Percentiles rank a stretch among this genome's conserved stretches.
Evolutionary conservation across 1,139 yeast species (phyloP).

Genomic region (Debaryomyces psychrophilus): DNA sequence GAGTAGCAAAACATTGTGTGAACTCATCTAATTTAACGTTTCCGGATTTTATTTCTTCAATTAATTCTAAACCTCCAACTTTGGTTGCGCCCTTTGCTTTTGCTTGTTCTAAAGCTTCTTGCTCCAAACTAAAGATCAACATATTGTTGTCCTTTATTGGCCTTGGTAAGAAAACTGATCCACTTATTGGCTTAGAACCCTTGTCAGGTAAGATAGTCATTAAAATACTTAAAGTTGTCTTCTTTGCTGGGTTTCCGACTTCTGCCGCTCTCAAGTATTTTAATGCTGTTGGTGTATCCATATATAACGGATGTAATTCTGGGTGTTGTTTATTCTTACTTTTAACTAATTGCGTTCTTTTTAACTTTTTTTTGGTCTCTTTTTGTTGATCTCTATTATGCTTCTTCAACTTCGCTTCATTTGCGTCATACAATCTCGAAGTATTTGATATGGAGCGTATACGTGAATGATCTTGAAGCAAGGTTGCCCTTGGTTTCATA

Average conservation of each 20-base stretch:
- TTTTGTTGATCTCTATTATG: slow-evolving; percentile 15
- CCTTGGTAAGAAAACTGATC: slow-evolving; percentile 76
- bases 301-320: slow-evolving; percentile 59
- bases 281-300: slow-evolving; percentile 74
- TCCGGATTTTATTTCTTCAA: slow-evolving; percentile 65
- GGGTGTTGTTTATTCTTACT: slow-evolving; percentile 51
- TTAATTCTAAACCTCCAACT: slow-evolving; percentile 74
- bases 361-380: slow-evolving; percentile 27
- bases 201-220: slow-evolving; percentile 73
- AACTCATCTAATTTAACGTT: slow-evolving; percentile 54
- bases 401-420: slow-evolving; percentile 10
- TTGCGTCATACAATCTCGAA: slow-evolving; percentile 5
- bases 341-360: slow-evolving; percentile 38
- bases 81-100: slow-evolving; percentile 56
- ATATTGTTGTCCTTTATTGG: slow-evolving; percentile 68
- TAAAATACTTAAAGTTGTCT: slow-evolving; percentile 69
- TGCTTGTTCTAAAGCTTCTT: slow-evolving; percentile 56
- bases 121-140: slow-evolving; percentile 67
- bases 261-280: slow-evolving; percentile 85
- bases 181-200: slow-evolving; percentile 76
- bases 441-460: slow-evolving; percentile 4
- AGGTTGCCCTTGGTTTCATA: slow-evolving; percentile 3
- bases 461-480: background rate
- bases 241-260: slow-evolving; percentile 74
- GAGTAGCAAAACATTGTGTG: slow-evolving; percentile 83